These are phyloP conservation scores for Eutrema japonicum DNA, from an alignment of 345 rosid genomes.

Conservation along the genomic window DNA sequence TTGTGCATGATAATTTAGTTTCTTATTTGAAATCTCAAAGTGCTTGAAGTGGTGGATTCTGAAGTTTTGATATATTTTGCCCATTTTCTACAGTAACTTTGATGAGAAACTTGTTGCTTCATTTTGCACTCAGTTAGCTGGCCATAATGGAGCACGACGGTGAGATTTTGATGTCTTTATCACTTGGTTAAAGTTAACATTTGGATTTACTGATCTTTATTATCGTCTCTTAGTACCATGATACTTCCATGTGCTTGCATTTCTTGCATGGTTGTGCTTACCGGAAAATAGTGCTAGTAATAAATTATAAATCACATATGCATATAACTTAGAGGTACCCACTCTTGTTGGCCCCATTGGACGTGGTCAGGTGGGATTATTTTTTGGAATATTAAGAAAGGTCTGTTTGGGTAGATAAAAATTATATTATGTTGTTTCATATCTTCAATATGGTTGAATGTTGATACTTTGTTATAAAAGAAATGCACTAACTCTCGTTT, in stretches of 20 bases:
- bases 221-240: constrained; percentile 26
- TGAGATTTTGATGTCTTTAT: constrained; percentile 34
- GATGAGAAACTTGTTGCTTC: constrained; percentile 98
- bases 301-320: constrained; percentile 19
- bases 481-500: constrained; percentile 11
- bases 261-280: constrained; percentile 27
- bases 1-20: constrained; percentile 33
- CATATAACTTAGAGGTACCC: constrained; percentile 19
- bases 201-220: constrained; percentile 3
- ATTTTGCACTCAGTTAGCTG: constrained; percentile 70
- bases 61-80: constrained; percentile 28
- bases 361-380: neutral
- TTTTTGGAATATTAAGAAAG: constrained; percentile 17
- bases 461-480: constrained; percentile 1
- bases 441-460: constrained; percentile 27
- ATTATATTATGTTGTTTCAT: neutral
- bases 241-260: constrained; percentile 22
- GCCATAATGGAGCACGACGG: constrained; percentile 59
- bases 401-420: constrained; percentile 9
- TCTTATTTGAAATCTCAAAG: constrained; percentile 33
- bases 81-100: constrained; percentile 59
- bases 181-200: constrained; percentile 21
- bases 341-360: constrained; percentile 23
- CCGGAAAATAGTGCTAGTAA: constrained; percentile 16
- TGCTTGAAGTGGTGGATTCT: constrained; percentile 28